Evolutionary conservation across 2,329 filamentous ascomycete species (phyloP), one percentile per base, ranked within the genome.

Genomic region (Fusarium annulatum): DNA sequence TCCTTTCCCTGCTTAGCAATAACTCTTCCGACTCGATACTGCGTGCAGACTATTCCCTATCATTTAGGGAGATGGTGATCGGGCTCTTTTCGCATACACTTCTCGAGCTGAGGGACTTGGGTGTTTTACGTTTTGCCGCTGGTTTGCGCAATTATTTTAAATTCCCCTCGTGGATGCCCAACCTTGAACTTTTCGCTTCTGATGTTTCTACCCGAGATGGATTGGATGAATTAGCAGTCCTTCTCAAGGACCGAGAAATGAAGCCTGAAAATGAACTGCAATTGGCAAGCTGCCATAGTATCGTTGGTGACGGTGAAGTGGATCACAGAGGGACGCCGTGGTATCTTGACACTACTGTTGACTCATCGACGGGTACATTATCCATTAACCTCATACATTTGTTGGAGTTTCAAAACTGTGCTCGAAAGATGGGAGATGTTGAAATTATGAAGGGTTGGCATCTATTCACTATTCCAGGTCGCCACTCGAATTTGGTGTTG

Each of bases 401-500:
- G 14, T 16, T 42, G 0, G 21, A 42, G n/a, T 42, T 42, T 16
- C 7, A 16, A 16, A 23, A 3, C 5, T 23, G 14, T 15, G 14
- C n/a, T n/a, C 14, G 6, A 16, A 42, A 10, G 14, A 42, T 9
- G 41, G 14, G 10, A 16, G 5, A 42, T 10, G 21, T 16, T 16
- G n/a, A 5, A 39, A 1, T 21, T 21, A 1, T 1, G 11, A 3
- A 16, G 1, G n/a, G 3, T 23, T 42, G 21, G 41, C 9, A 42
- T 42, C n/a, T 4, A 42, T 23, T 42, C 14, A 42, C 15, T 23
- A 16, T 42, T 23, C 1, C 21, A 7, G n/a, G 41, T 7, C 41
- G 41, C n/a, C 41, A 42, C 5, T 23, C 21, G 9, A 42, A 4
- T 42, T 16, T 42, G 41, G n/a, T 42, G 8, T 23, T 42, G 1